Percentiles rank a stretch among this genome's conserved stretches.
These are phyloP conservation scores for Tetradesmus obliquus DNA, from an alignment of 139 green algal species.

Conservation along the genomic window DNA sequence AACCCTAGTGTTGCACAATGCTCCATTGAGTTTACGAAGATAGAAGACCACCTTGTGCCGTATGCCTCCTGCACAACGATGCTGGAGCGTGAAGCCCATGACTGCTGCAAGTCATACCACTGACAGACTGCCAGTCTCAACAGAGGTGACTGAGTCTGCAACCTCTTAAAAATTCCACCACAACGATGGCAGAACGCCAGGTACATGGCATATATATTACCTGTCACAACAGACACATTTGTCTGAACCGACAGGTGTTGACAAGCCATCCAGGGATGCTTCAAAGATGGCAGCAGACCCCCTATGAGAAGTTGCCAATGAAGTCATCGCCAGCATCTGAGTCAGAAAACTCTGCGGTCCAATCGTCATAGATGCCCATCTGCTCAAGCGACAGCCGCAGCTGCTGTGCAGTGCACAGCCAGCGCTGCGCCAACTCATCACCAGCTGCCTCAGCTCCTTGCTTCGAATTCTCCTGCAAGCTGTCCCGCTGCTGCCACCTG, in stretches of 20 bases:
- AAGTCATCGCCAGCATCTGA: constrained; percentile 72
- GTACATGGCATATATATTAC: no score
- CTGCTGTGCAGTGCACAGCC: constrained; percentile 75
- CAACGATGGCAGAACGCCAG: no score
- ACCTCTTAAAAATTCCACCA: no score
- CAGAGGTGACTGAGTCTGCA: no score
- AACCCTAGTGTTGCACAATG: not conserved
- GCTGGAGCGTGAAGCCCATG: no score
- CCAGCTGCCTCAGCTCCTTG: not conserved
- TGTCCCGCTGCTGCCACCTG: not conserved
- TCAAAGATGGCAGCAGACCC: not conserved
- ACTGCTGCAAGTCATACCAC: no score
- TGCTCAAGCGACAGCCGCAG: constrained; percentile 66
- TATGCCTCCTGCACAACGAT: no score
- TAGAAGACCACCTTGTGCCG: no score
- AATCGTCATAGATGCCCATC: constrained; percentile 68
- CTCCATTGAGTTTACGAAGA: not conserved
- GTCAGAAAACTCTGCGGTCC: constrained; percentile 58
- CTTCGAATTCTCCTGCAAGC: not conserved
- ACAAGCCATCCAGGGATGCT: no score
- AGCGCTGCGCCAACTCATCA: constrained; percentile 22
- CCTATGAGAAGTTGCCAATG: constrained; percentile 38
- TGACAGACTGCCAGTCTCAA: no score
- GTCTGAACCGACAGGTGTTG: no score
- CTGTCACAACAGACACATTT: no score